Evolutionary conservation across 73 alveolate genomes (phyloP), one percentile per base, ranked within the genome.

Genomic region (Paramecium tetraurelia): DNA sequence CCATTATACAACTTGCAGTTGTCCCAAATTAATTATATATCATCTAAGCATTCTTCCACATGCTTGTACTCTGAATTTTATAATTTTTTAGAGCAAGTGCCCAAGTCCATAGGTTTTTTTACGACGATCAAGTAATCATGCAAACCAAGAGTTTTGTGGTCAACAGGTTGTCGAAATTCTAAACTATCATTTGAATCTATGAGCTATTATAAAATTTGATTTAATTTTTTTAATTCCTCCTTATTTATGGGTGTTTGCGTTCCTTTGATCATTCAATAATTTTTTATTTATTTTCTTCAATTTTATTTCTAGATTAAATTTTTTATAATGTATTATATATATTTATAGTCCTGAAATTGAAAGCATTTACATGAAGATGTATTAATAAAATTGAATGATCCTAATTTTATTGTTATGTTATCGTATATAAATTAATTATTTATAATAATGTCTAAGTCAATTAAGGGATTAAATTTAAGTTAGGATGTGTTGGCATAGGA

Each of bases 71-170:
- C 46, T 46, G 86, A 31, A 40, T 86, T 92, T 41, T 94, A 89
- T 29, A 94, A 35, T 21, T 94, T 94, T 29, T 94, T 53, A 3
- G 40, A 57, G 18, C 93, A 92, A 14, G 97, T 94, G 12, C 96
- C 59, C 41, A 94, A 71, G 59, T 94, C 97, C 97, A 94, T 94
- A 29, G 97, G 97, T 48, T 93, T 93, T 48, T 94, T 93, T 46
- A 94, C 70, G 7, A 94, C 89, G 9, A 41, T 46, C 18, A 96
- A 95, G 58, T 94, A 94, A 38, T 94, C 97, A 43, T 40, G 84
- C 16, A 94, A 83, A 16, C 95, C 95, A 29, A 94, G 68, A n/a
- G 88, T 86, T 93, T 58, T 36, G 12, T 70, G 92, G 38, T 93
- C 96, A 4, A 93, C 96, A 41, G 96, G 96, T 3, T 9, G 6